phyloP scores from a whole-genome alignment of 768 basidiomycete species.

The Lactifluus volemus region DNA sequence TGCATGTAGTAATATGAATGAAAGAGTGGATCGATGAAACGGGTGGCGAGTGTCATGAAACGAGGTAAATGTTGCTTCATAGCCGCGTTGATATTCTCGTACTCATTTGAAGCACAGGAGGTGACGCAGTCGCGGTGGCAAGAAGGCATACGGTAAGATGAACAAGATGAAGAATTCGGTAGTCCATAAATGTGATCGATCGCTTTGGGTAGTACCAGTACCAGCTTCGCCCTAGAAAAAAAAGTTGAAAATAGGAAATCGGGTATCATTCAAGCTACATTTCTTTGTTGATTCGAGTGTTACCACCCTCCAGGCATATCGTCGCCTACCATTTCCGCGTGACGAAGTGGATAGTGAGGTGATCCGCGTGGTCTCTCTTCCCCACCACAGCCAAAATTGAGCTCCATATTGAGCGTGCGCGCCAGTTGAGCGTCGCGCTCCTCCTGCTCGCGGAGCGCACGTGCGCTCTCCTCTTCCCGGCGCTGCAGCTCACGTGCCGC shows the following conservation, averaged over 20 bases:
- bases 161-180: too few relatives aligned
- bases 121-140: too few relatives aligned
- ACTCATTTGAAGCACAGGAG: slow-evolving; percentile 86
- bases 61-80: slow-evolving; percentile 88
- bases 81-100: slow-evolving; percentile 84
- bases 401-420: slow-evolving; percentile 17
- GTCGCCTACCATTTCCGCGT: neutral
- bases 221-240: too few relatives aligned
- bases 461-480: slow-evolving; percentile 9
- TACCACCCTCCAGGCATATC: neutral
- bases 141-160: too few relatives aligned
- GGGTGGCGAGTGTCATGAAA: slow-evolving; percentile 82
- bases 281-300: too few relatives aligned
- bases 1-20: slow-evolving; percentile 99
- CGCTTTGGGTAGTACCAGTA: too few relatives aligned
- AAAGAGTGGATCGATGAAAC: slow-evolving; percentile 96
- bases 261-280: too few relatives aligned
- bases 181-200: neutral
- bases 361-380: neutral
- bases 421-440: slow-evolving; percentile 18
- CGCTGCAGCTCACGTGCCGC: slow-evolving; percentile 14
- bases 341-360: neutral
- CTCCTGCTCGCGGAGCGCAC: slow-evolving; percentile 16
- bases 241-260: too few relatives aligned
- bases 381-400: slow-evolving; percentile 1